Percentiles rank a stretch among this genome's conserved stretches.
Conservation (phyloP, 345 rosid genomes). For the Camelina neglecta region DNA sequence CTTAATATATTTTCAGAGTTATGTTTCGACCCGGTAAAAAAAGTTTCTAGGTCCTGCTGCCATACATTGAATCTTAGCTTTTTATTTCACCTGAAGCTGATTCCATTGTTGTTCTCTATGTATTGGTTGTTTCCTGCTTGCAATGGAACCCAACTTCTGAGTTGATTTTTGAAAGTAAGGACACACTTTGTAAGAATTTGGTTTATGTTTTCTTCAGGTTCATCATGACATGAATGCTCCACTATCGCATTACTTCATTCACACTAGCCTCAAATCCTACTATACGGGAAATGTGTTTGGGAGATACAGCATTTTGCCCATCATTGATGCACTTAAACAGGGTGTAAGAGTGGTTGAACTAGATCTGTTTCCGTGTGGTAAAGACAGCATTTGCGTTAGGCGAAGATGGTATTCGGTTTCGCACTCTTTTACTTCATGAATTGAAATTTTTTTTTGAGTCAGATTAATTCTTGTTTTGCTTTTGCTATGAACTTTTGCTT, state of each 20-base stretch:
- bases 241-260: neutral
- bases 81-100: neutral
- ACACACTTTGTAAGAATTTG: neutral
- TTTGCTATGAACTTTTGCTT: too few species aligned
- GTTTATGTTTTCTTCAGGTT: neutral
- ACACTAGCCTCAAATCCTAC: neutral
- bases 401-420: too few species aligned
- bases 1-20: too few species aligned
- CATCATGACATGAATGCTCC: conserved; percentile 2
- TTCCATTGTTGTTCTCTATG: too few species aligned
- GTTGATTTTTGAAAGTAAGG: neutral
- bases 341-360: conserved; percentile 2
- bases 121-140: neutral
- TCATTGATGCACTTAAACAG: neutral
- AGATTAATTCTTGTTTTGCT: too few species aligned
- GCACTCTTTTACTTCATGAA: too few species aligned
- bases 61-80: neutral
- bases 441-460: too few species aligned
- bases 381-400: neutral
- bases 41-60: neutral
- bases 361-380: neutral
- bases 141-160: neutral
- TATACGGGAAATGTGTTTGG: neutral
- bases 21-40: too few species aligned
- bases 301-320: neutral